Evolutionary conservation across 2,329 filamentous ascomycete genomes (phyloP).

Genomic region (Hypoxylon sp.): DNA sequence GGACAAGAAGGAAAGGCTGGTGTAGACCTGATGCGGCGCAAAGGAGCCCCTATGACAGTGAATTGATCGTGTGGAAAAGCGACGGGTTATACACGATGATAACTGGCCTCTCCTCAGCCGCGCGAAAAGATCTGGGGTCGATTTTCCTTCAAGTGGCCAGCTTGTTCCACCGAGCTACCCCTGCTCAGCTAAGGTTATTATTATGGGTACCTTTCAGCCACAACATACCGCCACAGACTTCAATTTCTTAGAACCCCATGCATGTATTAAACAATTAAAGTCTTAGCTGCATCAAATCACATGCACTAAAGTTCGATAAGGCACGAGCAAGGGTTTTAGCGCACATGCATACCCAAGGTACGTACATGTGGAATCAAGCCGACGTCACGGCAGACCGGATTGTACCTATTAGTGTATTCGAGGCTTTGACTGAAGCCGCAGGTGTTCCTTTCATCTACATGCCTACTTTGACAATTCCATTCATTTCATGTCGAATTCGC

Average conservation of each 20-base stretch:
- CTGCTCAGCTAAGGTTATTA: no score
- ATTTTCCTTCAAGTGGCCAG: constrained; percentile 42
- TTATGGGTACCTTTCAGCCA: constrained; percentile 23
- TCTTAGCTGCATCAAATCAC: constrained; percentile 19
- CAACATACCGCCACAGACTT: constrained; percentile 19
- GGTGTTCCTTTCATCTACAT: constrained; percentile 25
- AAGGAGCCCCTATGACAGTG: constrained; percentile 24
- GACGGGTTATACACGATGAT: constrained; percentile 39
- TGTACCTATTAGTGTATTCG: constrained; percentile 2
- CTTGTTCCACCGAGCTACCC: constrained; percentile 46
- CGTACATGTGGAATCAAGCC: constrained; percentile 16
- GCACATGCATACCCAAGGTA: constrained; percentile 4
- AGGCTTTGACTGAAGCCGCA: neutral
- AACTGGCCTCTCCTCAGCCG: constrained; percentile 51
- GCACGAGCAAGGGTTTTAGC: neutral
- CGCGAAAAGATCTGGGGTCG: constrained; percentile 44
- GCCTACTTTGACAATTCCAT: constrained; percentile 22
- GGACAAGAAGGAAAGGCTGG: constrained; percentile 28
- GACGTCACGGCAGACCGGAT: constrained; percentile 33
- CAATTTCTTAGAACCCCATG: constrained; percentile 5
- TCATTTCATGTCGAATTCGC: constrained; percentile 20
- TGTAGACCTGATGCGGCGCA: constrained; percentile 40
- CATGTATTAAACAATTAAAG: no score
- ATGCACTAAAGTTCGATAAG: constrained; percentile 1
- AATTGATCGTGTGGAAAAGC: constrained; percentile 35